Evolutionary conservation across 2,329 filamentous ascomycete genomes (phyloP).

Genomic region (Penicillium rolfsii): DNA sequence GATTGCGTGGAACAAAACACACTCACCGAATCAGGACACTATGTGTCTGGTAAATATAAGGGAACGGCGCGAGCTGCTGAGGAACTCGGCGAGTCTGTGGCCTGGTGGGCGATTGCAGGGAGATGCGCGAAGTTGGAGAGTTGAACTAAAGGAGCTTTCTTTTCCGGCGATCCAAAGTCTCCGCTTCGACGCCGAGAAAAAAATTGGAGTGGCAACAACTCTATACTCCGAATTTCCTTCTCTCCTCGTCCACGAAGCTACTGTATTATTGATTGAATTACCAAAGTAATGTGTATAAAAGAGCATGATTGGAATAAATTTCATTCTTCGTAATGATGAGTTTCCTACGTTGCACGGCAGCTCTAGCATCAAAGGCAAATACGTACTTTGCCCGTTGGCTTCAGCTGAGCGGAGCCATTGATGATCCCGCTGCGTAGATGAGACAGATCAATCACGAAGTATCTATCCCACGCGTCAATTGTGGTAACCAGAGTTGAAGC

Average conservation of each 20-base stretch:
- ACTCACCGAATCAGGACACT: slow-evolving; percentile 24
- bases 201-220: slow-evolving; percentile 35
- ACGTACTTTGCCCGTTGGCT: neutral
- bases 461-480: neutral
- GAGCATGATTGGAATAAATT: neutral
- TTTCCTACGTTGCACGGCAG: neutral
- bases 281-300: neutral
- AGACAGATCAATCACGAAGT: neutral
- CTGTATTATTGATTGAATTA: neutral
- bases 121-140: slow-evolving; percentile 31
- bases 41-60: neutral
- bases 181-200: slow-evolving; percentile 33
- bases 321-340: neutral
- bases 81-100: slow-evolving; percentile 20
- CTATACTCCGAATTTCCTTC: slow-evolving; percentile 10
- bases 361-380: neutral
- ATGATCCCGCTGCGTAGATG: neutral
- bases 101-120: slow-evolving; percentile 22
- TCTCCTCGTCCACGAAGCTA: neutral
- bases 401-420: neutral
- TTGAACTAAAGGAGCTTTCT: slow-evolving; percentile 33
- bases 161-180: slow-evolving; percentile 35
- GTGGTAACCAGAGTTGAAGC: no score
- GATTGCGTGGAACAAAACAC: slow-evolving; percentile 19
- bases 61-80: slow-evolving; percentile 14